Evolutionary conservation across 2,329 filamentous ascomycete species (phyloP).

Genomic region (Fonsecaea nubica): DNA sequence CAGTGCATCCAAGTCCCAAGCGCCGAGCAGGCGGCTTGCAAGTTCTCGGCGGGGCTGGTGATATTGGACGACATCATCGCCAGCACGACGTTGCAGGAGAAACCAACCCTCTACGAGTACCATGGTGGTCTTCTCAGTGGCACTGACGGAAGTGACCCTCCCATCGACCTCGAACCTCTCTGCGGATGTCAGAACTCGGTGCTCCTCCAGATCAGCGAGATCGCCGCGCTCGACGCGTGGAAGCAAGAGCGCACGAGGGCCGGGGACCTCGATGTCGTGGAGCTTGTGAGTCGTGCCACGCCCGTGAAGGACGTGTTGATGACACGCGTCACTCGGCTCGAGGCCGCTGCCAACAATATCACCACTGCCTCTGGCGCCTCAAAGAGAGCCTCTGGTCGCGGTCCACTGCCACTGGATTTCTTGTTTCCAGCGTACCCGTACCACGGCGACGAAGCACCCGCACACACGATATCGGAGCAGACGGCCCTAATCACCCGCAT

Average conservation of each 20-base stretch:
- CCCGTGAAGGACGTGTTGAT: constrained; percentile 10
- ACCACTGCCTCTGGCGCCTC: not conserved
- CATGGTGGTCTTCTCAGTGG: constrained; percentile 4
- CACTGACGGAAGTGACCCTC: constrained; percentile 14
- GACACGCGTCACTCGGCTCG: not conserved
- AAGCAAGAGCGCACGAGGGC: constrained; percentile 48
- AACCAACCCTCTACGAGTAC: not conserved
- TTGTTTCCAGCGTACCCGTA: constrained; percentile 10
- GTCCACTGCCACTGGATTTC: not conserved
- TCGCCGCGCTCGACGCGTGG: constrained; percentile 62
- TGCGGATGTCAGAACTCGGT: constrained; percentile 59
- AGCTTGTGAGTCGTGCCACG: constrained; percentile 21
- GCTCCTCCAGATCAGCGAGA: constrained; percentile 60
- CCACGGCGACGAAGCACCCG: not conserved
- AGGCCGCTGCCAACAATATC: not conserved
- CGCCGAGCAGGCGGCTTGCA: constrained; percentile 45
- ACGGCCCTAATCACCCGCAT: constrained; percentile 14
- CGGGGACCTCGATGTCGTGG: constrained; percentile 18
- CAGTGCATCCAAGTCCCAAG: constrained; percentile 21
- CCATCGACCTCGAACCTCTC: constrained; percentile 26
- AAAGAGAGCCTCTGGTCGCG: not conserved
- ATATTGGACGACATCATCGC: constrained; percentile 42
- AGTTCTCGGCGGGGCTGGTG: constrained; percentile 46
- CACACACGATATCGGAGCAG: not conserved
- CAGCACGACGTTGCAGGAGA: not conserved